These are phyloP conservation scores for Rhododendron kiyosumense DNA, from an alignment of 148 eudicot genomes.

Conservation along the genomic window DNA sequence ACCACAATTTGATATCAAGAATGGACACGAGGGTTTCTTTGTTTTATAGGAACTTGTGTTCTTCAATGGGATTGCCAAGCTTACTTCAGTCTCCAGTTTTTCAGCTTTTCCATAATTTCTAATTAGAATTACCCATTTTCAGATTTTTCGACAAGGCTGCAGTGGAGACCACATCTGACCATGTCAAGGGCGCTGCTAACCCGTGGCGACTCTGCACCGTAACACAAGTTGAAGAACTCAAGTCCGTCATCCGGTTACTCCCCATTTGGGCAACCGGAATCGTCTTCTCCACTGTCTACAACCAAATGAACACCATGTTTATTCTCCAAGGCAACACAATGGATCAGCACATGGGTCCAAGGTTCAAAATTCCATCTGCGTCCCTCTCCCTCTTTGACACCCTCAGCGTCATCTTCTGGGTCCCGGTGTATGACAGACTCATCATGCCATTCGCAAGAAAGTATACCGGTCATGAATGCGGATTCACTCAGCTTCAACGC, in stretches of 20 bases:
- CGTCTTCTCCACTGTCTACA: slow-evolving; percentile 31
- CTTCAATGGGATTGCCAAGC: not conserved
- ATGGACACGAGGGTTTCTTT: not conserved
- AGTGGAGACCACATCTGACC: slow-evolving; percentile 27
- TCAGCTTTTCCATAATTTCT: not conserved
- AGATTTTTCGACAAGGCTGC: slow-evolving; percentile 67
- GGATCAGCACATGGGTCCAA: slow-evolving; percentile 42
- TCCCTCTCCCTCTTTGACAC: slow-evolving; percentile 43
- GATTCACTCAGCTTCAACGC: slow-evolving; percentile 50
- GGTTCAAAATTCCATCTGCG: slow-evolving; percentile 53
- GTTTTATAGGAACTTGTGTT: not conserved
- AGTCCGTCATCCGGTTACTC: slow-evolving; percentile 39
- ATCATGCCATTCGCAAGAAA: slow-evolving; percentile 32
- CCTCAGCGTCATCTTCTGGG: slow-evolving; percentile 43
- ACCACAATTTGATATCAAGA: not conserved
- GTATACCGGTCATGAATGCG: slow-evolving; percentile 37
- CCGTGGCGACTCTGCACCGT: slow-evolving; percentile 54
- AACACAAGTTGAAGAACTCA: slow-evolving; percentile 68
- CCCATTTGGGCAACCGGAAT: slow-evolving; percentile 54
- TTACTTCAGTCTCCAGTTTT: not conserved
- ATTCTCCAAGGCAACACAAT: slow-evolving; percentile 49
- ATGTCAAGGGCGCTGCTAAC: slow-evolving; percentile 5
- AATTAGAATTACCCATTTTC: not conserved
- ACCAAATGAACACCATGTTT: slow-evolving; percentile 52
- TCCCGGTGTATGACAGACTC: slow-evolving; percentile 36